Conservation (phyloP, 257 asterid species). For the Nicotiana noctiflora region DNA sequence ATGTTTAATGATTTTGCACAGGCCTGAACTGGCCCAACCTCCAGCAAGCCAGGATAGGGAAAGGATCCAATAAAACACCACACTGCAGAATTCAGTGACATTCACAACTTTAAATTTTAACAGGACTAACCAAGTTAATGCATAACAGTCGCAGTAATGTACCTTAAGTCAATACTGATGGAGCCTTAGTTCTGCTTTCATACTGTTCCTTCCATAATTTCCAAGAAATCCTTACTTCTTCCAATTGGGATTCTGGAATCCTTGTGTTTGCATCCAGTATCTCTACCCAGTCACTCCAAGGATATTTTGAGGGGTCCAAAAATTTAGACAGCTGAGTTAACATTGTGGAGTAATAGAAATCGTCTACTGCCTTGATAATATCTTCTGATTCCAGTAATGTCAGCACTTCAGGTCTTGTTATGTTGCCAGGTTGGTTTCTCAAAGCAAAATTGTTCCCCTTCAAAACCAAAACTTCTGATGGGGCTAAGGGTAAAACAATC, state of each 20-base stretch:
- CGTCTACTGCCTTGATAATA: conserved; percentile 51
- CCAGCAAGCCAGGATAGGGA: background rate
- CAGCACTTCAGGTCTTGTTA: conserved; percentile 73
- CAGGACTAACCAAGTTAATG: background rate
- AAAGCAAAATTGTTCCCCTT: conserved; percentile 64
- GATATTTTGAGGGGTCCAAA: conserved; percentile 53
- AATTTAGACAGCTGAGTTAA: conserved; percentile 57
- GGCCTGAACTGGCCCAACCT: background rate
- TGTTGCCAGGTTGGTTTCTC: conserved; percentile 64
- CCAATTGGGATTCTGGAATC: conserved; percentile 64
- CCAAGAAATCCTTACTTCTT: conserved; percentile 66
- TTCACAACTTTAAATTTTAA: too few relatives aligned
- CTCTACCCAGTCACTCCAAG: conserved; percentile 83
- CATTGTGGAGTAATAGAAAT: conserved; percentile 55
- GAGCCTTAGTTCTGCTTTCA: conserved; percentile 26
- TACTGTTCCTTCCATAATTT: conserved; percentile 45
- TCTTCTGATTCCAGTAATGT: conserved; percentile 74
- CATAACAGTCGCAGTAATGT: background rate
- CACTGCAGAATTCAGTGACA: background rate
- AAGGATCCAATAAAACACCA: background rate
- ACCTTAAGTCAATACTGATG: conserved; percentile 22
- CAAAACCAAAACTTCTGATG: conserved; percentile 78
- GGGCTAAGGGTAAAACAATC: conserved; percentile 79
- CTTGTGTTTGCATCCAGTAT: conserved; percentile 55
- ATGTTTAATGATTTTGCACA: background rate